Evolutionary conservation across 352 stramenopile species (phyloP).

Genomic region (Phytophthora aleatoria): DNA sequence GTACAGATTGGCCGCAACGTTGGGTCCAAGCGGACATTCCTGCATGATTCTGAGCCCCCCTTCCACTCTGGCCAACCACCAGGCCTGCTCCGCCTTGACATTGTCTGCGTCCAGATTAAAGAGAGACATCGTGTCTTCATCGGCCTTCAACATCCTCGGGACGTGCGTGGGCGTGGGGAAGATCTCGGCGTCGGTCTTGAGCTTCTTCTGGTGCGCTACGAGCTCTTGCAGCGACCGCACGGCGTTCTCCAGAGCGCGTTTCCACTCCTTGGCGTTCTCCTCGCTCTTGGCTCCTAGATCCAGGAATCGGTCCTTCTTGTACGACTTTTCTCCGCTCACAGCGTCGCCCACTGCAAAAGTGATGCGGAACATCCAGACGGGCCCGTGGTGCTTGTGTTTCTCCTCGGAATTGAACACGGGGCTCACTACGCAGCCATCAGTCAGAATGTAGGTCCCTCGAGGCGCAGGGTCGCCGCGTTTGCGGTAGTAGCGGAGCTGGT

Average conservation of each 20-base stretch:
- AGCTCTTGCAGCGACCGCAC: slow-evolving; percentile 79
- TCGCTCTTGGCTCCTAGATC: slow-evolving; percentile 88
- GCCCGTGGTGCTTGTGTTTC: slow-evolving; percentile 88
- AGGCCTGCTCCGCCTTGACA: slow-evolving; percentile 80
- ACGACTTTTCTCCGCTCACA: slow-evolving; percentile 75
- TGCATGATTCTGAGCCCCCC: slow-evolving; percentile 87
- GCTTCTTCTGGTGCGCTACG: slow-evolving; percentile 71
- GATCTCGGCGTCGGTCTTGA: slow-evolving; percentile 78
- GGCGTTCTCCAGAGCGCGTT: slow-evolving; percentile 77
- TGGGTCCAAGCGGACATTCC: slow-evolving; percentile 82
- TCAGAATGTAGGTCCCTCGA: slow-evolving; percentile 86
- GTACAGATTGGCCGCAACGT: slow-evolving; percentile 77
- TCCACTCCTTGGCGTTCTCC: slow-evolving; percentile 82
- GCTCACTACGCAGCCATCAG: slow-evolving; percentile 77
- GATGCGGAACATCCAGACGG: slow-evolving; percentile 91
- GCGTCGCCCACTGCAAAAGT: slow-evolving; percentile 76
- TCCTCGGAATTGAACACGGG: slow-evolving; percentile 88
- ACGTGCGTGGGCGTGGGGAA: slow-evolving; percentile 72
- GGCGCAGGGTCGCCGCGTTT: slow-evolving; percentile 84
- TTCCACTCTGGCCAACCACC: slow-evolving; percentile 85
- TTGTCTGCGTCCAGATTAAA: slow-evolving; percentile 90
- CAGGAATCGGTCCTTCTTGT: slow-evolving; percentile 90
- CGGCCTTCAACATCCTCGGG: slow-evolving; percentile 69
- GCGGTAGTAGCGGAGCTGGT: slow-evolving; percentile 88
- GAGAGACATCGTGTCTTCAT: slow-evolving; percentile 85